phyloP scores from a whole-genome alignment of 257 asterid species.

The Asclepias syriaca region DNA sequence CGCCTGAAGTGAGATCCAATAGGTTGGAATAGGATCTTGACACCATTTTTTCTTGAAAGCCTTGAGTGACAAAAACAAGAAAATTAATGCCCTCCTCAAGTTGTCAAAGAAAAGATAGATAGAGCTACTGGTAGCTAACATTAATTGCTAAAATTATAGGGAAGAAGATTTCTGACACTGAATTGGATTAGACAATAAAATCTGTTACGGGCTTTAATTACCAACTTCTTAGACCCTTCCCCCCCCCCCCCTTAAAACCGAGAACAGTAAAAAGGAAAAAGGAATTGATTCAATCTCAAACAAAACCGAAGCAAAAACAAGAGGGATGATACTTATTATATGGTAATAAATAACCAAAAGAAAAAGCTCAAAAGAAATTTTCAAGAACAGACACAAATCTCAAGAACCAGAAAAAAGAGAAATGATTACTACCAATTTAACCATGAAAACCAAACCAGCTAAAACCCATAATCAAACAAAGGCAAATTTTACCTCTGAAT shows the following conservation, averaged over 20 bases:
- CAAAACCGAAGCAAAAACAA: not conserved
- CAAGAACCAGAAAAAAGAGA: not conserved
- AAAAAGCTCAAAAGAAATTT: not conserved
- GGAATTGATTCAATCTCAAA: not conserved
- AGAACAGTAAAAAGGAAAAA: not conserved
- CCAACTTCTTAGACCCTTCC: not conserved
- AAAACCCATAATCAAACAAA: not conserved
- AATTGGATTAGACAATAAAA: not conserved
- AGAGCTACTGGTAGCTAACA: constrained; percentile 1
- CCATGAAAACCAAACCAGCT: not conserved
- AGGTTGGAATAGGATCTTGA: constrained; percentile 83
- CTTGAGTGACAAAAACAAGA: constrained; percentile 16
- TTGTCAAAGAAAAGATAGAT: constrained; percentile 21
- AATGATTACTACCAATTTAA: not conserved
- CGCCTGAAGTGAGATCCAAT: constrained; percentile 65
- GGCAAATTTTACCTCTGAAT: not conserved
- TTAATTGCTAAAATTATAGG: not conserved
- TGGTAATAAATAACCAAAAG: not conserved
- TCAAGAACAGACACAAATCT: constrained; percentile 1
- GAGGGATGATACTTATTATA: not conserved
- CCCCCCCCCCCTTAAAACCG: no score
- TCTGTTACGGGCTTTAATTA: not conserved
- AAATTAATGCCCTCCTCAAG: constrained; percentile 15
- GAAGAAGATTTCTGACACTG: not conserved
- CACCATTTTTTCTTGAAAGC: constrained; percentile 35